Percentiles rank a stretch among this genome's conserved stretches.
These are phyloP conservation scores for Alnus glutinosa DNA, from an alignment of 306 rosid genomes.

Conservation along the genomic window DNA sequence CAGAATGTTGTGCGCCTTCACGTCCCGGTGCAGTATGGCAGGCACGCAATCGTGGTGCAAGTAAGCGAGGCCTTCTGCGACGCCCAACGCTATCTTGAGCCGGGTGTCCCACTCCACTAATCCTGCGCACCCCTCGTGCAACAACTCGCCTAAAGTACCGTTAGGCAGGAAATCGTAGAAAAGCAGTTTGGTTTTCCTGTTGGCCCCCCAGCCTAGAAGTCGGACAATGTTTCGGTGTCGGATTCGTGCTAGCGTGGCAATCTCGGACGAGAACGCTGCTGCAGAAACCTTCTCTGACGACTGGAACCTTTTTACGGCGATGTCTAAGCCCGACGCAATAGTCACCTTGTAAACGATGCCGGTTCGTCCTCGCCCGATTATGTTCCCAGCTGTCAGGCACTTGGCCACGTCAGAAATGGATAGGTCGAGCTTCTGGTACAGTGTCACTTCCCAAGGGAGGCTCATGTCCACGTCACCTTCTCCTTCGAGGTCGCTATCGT, in stretches of 20 bases:
- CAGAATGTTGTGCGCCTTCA: slow-evolving; percentile 72
- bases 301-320: slow-evolving; percentile 70
- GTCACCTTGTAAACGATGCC: slow-evolving; percentile 74
- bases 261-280: slow-evolving; percentile 78
- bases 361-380: slow-evolving; percentile 79
- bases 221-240: slow-evolving; percentile 93
- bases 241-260: slow-evolving; percentile 73
- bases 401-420: slow-evolving; percentile 72
- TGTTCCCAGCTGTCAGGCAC: slow-evolving; percentile 50
- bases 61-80: slow-evolving; percentile 86
- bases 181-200: slow-evolving; percentile 63
- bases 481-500: slow-evolving; percentile 41
- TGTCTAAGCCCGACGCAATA: slow-evolving; percentile 43
- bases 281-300: slow-evolving; percentile 66
- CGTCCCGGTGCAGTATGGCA: slow-evolving; percentile 94
- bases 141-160: slow-evolving; percentile 58
- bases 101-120: slow-evolving; percentile 84
- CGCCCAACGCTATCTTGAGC: slow-evolving; percentile 82
- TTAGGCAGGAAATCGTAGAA: slow-evolving; percentile 68
- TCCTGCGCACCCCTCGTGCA: slow-evolving; percentile 73
- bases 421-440: slow-evolving; percentile 87
- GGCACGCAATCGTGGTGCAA: slow-evolving; percentile 91
- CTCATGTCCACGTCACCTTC: slow-evolving; percentile 70
- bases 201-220: slow-evolving; percentile 85
- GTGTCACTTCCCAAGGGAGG: slow-evolving; percentile 90